phyloP scores from a whole-genome alignment of 371 early-diverging fungal genomes.

The Gilbertella persicaria region DNA sequence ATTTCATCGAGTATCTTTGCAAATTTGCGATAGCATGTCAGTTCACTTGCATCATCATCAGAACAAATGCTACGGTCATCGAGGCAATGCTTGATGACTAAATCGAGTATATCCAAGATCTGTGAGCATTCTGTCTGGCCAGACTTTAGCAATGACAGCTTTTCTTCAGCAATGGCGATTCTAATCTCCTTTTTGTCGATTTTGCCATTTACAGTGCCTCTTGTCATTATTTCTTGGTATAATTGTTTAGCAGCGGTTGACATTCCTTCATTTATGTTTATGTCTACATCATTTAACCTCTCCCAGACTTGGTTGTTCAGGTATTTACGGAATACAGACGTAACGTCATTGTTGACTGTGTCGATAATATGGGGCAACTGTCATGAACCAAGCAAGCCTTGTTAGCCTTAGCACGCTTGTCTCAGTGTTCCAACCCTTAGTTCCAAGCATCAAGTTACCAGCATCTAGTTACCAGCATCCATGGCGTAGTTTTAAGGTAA shows the following conservation, averaged over 20 bases:
- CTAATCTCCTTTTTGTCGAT: conserved; percentile 13
- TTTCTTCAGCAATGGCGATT: conserved; percentile 17
- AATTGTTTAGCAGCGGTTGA: conserved; percentile 12
- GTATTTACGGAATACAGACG: conserved; percentile 18
- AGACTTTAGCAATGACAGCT: conserved; percentile 14
- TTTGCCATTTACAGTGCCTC: conserved; percentile 12
- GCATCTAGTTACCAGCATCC: no score
- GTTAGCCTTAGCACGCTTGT: no score
- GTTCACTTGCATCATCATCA: conserved; percentile 15
- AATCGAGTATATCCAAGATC: conserved; percentile 15
- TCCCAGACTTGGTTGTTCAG: conserved; percentile 7
- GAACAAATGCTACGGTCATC: conserved; percentile 7
- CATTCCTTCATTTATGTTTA: conserved; percentile 16
- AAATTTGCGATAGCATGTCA: conserved; percentile 21
- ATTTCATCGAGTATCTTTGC: conserved; percentile 19
- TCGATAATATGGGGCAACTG: conserved; percentile 23
- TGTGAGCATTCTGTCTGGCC: conserved; percentile 13
- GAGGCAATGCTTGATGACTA: conserved; percentile 10
- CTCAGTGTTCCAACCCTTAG: no score
- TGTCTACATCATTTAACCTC: conserved; percentile 11
- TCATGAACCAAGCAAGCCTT: no score
- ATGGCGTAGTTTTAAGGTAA: no score
- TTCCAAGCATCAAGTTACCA: no score
- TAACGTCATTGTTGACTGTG: conserved; percentile 13
- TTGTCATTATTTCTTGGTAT: conserved; percentile 14